These are phyloP conservation scores for Cercospora sp. DNA, from an alignment of 2,329 filamentous ascomycete species.

Conservation along the genomic window DNA sequence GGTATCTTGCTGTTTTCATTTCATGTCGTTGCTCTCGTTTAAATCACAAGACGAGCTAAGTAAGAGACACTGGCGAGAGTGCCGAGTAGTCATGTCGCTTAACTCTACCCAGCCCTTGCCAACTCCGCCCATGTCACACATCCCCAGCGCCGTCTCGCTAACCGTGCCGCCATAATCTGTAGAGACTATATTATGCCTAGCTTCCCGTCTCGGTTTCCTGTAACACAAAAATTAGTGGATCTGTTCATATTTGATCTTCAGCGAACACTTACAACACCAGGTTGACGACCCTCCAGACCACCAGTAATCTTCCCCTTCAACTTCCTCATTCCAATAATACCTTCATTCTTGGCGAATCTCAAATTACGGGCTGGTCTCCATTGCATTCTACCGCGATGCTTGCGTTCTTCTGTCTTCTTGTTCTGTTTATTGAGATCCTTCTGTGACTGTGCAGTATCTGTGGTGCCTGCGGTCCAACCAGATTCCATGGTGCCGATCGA, in stretches of 20 bases:
- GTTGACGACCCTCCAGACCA: constrained; percentile 73
- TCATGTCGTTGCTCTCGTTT: not conserved
- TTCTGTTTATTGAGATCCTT: constrained; percentile 68
- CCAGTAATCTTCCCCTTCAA: constrained; percentile 73
- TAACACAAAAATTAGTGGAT: constrained; percentile 14
- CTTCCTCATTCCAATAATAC: constrained; percentile 73
- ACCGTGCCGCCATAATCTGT: not conserved
- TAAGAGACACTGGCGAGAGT: not conserved
- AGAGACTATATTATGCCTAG: not conserved
- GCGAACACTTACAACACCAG: constrained; percentile 63
- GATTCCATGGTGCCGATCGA: constrained; percentile 35
- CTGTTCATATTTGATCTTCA: not conserved
- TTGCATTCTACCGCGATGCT: constrained; percentile 90
- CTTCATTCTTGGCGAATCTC: constrained; percentile 85
- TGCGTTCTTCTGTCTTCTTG: constrained; percentile 71
- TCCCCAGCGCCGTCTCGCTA: not conserved
- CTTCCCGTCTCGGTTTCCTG: constrained; percentile 29
- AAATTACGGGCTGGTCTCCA: constrained; percentile 87
- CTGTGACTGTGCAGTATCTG: constrained; percentile 32
- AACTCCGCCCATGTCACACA: not conserved
- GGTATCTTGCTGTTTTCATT: not conserved
- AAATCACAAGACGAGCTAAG: not conserved
- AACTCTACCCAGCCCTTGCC: not conserved
- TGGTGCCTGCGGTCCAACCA: constrained; percentile 39
- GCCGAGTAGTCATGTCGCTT: not conserved